Percentiles rank a stretch among this genome's conserved stretches.
Evolutionary conservation across 495 filamentous ascomycete genomes (phyloP).

Genomic region (Xylaria telfairii): DNA sequence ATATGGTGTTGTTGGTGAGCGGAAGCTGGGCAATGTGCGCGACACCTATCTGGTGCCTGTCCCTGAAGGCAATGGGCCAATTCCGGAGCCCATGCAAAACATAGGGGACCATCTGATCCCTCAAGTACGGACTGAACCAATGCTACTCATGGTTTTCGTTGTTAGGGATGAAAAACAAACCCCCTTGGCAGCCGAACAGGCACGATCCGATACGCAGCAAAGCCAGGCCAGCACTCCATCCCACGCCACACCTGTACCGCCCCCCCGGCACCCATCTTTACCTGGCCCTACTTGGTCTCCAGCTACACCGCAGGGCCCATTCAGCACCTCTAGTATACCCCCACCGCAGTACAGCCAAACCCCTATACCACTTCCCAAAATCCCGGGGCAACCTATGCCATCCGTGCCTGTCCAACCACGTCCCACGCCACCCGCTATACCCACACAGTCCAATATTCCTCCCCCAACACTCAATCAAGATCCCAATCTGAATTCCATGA

Average conservation of each 20-base stretch:
- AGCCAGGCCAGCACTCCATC: constrained; percentile 27
- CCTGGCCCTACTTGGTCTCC: constrained; percentile 56
- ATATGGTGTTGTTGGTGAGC: constrained; percentile 82
- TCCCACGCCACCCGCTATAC: constrained; percentile 25
- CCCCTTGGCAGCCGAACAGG: constrained; percentile 51
- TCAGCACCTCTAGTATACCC: constrained; percentile 35
- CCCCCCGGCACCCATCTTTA: constrained; percentile 51
- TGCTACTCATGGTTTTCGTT: constrained; percentile 79
- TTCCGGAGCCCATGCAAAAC: constrained; percentile 77
- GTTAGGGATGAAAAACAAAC: constrained; percentile 58
- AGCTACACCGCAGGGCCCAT: constrained; percentile 52
- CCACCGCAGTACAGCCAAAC: constrained; percentile 41
- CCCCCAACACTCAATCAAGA: constrained; percentile 32
- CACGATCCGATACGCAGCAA: constrained; percentile 44
- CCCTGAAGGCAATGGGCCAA: constrained; percentile 60
- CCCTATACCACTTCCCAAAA: constrained; percentile 41
- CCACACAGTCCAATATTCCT: constrained; percentile 35
- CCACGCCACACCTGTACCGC: constrained; percentile 35
- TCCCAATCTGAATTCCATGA: constrained; percentile 34
- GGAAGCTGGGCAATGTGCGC: constrained; percentile 69
- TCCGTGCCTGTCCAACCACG: constrained; percentile 23
- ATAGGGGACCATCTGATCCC: constrained; percentile 76
- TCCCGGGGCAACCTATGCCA: constrained; percentile 33
- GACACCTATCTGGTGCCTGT: constrained; percentile 81
- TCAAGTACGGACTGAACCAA: constrained; percentile 66